Base-by-base conservation (phyloP, 2,329 filamentous ascomycete genomes). In the Monosporascus sp. region DNA sequence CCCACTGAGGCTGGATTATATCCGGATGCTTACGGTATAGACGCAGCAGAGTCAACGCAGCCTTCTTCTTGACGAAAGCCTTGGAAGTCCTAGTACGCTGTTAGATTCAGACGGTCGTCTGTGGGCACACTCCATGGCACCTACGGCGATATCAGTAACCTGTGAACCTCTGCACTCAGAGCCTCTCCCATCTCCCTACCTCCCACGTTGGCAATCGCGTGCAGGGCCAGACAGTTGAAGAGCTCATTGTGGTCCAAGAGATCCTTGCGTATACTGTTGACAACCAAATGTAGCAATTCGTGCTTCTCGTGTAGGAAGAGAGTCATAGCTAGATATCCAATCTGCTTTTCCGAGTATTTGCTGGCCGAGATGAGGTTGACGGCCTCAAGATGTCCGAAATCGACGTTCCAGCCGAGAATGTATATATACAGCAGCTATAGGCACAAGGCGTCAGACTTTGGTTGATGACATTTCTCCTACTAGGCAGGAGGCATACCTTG, bases 331-430 rank as follows among this genome's bases (percentile, higher is more conserved):
- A 99, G 81, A 70, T 99, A 99, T 52, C 94, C 94, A 68, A 99
- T 99, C 78, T 99, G 94, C 76, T 99, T 99, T 72, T 99, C 94
- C 22, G 93, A 97, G 74, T 97, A 99, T 70, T 97, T 99, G 67
- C 81, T 91, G 52, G 93, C 93, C 28, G 93, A 97, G 63, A 99
- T 95, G 66, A 99, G 83, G 68, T 97, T 97, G 68, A 99, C 93
- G 37, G 95, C 95, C 75, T 99, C 94, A 62, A 99, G 85, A 70
- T 99, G 94, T 52, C 94, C 94, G 72, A 99, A 99, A 72, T 97
- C 95, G 74, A 99, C 93, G 70, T 99, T 93, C 88, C 94, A 99
- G 48, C 94, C 94, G 60, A 99, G 83, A 56, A 99, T 99, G 73
- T 99, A 99, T 66, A 99, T 97, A 72, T 99, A 99, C 57, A 99